phyloP scores from a whole-genome alignment of 2,329 filamentous ascomycete species.

The Fusarium verrucosum region DNA sequence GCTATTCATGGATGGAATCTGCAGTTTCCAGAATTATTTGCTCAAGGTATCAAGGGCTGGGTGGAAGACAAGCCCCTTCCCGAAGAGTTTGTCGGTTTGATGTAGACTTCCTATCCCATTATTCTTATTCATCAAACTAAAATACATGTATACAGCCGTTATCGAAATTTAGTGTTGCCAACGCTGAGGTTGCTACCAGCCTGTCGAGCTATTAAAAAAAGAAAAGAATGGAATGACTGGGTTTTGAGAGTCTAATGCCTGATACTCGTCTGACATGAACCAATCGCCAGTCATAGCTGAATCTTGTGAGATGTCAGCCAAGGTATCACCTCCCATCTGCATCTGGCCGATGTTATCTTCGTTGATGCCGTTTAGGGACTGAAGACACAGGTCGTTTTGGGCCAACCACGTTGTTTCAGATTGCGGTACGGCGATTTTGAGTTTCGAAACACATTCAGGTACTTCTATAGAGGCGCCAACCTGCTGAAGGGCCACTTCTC shows the following conservation, averaged over 20 bases:
- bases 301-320: not conserved
- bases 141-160: too few relatives aligned
- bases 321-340: not conserved
- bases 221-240: constrained; percentile 12
- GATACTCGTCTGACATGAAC: not conserved
- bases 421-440: not conserved
- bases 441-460: not conserved
- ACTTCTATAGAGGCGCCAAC: not conserved
- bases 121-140: too few relatives aligned
- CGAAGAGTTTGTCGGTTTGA: constrained; percentile 25
- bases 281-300: not conserved
- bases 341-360: not conserved
- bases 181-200: not conserved
- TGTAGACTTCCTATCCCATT: rapidly evolving
- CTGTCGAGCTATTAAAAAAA: not conserved
- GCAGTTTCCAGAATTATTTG: constrained; percentile 53
- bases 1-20: constrained; percentile 52
- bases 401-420: not conserved
- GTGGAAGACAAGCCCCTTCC: constrained; percentile 44
- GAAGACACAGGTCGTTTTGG: rapidly evolving
- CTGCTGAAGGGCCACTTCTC: not conserved
- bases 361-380: not conserved
- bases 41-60: constrained; percentile 51
- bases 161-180: too few relatives aligned
- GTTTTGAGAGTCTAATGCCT: not conserved